Conservation (phyloP, 2,329 filamentous ascomycete genomes). For the Endothia cerciana region DNA sequence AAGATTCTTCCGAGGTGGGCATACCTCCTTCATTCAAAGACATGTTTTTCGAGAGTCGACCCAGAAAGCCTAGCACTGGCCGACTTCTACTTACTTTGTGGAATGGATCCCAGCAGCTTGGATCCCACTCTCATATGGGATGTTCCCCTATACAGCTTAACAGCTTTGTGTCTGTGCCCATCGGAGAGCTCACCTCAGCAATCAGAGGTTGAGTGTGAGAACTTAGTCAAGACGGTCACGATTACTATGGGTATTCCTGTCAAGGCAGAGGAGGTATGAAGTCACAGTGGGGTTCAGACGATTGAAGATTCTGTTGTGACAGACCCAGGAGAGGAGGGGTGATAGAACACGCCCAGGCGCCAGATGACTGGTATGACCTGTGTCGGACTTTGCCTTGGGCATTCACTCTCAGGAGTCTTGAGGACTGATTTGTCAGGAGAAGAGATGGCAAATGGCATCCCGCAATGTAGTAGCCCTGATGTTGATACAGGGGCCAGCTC, state of each 20-base stretch:
- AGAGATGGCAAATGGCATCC: background rate
- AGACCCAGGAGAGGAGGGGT: conserved; percentile 6
- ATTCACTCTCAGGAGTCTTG: background rate
- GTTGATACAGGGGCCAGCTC: background rate
- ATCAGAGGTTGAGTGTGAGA: too few species aligned
- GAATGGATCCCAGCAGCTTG: too few species aligned
- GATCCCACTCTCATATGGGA: too few species aligned
- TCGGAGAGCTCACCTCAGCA: too few species aligned
- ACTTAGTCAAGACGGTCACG: too few species aligned
- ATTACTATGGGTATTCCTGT: background rate
- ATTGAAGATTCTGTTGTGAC: conserved; percentile 11
- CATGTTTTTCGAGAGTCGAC: too few species aligned
- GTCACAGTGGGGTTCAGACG: conserved; percentile 2
- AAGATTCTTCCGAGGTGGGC: too few species aligned
- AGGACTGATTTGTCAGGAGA: background rate
- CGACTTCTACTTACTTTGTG: too few species aligned
- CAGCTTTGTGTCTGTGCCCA: too few species aligned
- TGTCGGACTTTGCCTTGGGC: background rate
- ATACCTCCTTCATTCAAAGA: too few species aligned
- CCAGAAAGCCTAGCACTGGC: too few species aligned
- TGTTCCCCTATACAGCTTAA: too few species aligned
- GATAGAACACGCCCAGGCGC: conserved; percentile 6
- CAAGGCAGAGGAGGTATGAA: background rate
- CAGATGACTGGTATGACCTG: background rate
- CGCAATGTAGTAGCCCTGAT: background rate